phyloP scores from a whole-genome alignment of 1,284 basidiomycete species.

The Abortiporus biennis region DNA sequence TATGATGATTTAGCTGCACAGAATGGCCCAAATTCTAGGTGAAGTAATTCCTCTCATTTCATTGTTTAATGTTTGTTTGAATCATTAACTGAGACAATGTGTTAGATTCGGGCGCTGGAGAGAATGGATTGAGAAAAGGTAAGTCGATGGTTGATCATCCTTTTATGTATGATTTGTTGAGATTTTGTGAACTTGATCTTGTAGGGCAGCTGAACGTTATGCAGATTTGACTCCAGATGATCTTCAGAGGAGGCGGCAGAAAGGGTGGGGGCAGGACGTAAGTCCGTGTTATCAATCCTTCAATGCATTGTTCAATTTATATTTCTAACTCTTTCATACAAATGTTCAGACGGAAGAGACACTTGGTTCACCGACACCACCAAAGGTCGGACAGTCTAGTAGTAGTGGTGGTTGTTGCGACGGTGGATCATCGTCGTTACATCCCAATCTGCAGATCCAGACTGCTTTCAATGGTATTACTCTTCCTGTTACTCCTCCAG shows the following conservation, averaged over 20 bases:
- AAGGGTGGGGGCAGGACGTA: conserved; percentile 59
- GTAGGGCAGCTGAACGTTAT: conserved; percentile 82
- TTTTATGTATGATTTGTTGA: conserved; percentile 8
- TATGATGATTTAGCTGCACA: conserved; percentile 71
- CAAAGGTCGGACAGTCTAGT: conserved; percentile 1
- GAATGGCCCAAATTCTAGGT: conserved; percentile 74
- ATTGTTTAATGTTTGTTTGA: too few species aligned
- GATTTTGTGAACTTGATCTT: too few species aligned
- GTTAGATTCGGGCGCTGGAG: conserved; percentile 75
- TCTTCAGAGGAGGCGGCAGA: conserved; percentile 45
- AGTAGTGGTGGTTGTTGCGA: background rate
- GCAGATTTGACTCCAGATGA: conserved; percentile 56
- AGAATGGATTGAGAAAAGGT: conserved; percentile 84
- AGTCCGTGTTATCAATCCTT: too few species aligned
- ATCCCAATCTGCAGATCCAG: conserved; percentile 34
- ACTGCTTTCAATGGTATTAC: conserved; percentile 31
- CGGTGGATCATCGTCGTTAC: conserved; percentile 3
- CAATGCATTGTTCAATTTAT: background rate
- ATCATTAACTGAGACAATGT: background rate
- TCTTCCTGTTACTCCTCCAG: conserved; percentile 23
- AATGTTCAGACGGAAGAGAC: background rate
- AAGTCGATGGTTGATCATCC: conserved; percentile 10
- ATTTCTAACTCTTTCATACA: conserved; percentile 1
- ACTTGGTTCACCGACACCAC: background rate
- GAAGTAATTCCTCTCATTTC: background rate